Evolutionary conservation across 2,329 filamentous ascomycete genomes (phyloP).

Genomic region (Periconia macrospinosa): DNA sequence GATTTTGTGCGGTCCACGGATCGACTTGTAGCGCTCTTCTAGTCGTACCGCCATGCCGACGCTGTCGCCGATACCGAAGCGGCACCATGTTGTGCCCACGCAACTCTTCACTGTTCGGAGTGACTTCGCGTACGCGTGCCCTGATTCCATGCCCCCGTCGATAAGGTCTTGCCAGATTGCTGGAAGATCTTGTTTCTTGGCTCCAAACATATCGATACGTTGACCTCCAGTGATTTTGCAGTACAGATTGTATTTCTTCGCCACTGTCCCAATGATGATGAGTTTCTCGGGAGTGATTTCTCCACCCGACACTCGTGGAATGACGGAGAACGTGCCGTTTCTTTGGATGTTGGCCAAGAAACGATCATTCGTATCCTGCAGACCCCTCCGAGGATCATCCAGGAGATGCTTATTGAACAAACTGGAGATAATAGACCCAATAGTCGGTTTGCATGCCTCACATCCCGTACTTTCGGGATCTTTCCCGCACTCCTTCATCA

Average conservation of each 20-base stretch:
- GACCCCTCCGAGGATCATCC: conserved; percentile 67
- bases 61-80: conserved; percentile 85
- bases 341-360: conserved; percentile 89
- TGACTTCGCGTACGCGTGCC: conserved; percentile 88
- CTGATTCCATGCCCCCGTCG: conserved; percentile 84
- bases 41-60: conserved; percentile 87
- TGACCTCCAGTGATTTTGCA: conserved; percentile 92
- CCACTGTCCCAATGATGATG: conserved; percentile 79
- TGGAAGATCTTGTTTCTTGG: conserved; percentile 81
- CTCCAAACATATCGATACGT: conserved; percentile 90
- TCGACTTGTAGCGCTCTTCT: conserved; percentile 89
- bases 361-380: conserved; percentile 89
- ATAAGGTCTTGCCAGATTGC: conserved; percentile 81
- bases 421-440: conserved; percentile 78
- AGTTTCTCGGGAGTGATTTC: conserved; percentile 88
- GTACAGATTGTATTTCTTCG: conserved; percentile 81
- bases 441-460: conserved; percentile 81
- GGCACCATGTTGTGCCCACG: conserved; percentile 88
- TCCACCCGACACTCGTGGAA: conserved; percentile 79
- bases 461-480: conserved; percentile 75
- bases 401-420: conserved; percentile 85
- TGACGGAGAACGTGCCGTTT: conserved; percentile 86
- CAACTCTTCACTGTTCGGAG: conserved; percentile 89
- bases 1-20: conserved; percentile 86
- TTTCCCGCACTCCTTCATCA: conserved; percentile 78